Evolutionary conservation across 495 filamentous ascomycete species (phyloP).

Genomic region (Hypoxylon crocopeplum): DNA sequence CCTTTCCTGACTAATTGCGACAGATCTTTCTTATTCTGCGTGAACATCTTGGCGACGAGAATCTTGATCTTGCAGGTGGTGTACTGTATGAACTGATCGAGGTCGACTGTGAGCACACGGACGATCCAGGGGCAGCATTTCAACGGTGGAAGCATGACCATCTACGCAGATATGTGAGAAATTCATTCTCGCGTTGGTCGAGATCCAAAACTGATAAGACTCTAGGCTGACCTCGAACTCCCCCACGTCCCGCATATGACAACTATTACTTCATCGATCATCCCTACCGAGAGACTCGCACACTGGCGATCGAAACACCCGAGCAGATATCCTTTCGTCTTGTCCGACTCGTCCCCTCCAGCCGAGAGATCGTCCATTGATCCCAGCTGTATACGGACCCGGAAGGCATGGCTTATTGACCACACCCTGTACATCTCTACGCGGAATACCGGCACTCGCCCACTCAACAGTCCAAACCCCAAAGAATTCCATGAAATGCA

Average conservation of each 20-base stretch:
- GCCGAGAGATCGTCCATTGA: constrained; percentile 21
- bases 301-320: constrained; percentile 38
- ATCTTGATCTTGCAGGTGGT: constrained; percentile 42
- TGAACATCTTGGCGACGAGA: constrained; percentile 45
- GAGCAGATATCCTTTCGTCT: constrained; percentile 39
- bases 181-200: not conserved
- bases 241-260: constrained; percentile 46
- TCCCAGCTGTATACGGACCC: constrained; percentile 38
- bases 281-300: constrained; percentile 36
- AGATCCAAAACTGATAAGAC: constrained; percentile 11
- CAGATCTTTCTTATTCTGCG: constrained; percentile 43
- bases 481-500: constrained; percentile 43
- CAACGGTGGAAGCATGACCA: constrained; percentile 44
- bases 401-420: constrained; percentile 44
- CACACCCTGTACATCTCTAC: constrained; percentile 42
- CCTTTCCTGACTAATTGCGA: constrained; percentile 6
- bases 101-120: constrained; percentile 42
- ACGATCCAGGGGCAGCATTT: constrained; percentile 44
- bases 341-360: constrained; percentile 38
- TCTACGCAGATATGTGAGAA: constrained; percentile 43
- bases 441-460: constrained; percentile 36
- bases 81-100: constrained; percentile 45
- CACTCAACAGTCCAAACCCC: constrained; percentile 38
- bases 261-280: constrained; percentile 42
- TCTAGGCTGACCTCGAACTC: constrained; percentile 41